These are phyloP conservation scores for Parachaetomium inaequale DNA, from an alignment of 495 filamentous ascomycete genomes.

Conservation along the genomic window DNA sequence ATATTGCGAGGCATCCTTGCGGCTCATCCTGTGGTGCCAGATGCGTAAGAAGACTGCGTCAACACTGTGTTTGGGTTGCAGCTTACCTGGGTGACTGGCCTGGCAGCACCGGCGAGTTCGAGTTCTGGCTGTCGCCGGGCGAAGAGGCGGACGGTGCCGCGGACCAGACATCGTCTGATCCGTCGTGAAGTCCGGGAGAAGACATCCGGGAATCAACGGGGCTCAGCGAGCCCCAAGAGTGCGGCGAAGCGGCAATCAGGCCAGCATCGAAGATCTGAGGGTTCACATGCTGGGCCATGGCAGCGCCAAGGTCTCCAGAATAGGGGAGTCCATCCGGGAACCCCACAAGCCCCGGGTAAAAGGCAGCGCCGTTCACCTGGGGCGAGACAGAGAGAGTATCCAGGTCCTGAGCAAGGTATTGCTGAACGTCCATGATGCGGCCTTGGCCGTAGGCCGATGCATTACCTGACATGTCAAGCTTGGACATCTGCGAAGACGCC, in stretches of 20 bases:
- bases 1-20: constrained; percentile 34
- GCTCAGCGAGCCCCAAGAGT: constrained; percentile 50
- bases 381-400: constrained; percentile 43
- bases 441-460: constrained; percentile 31
- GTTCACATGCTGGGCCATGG: constrained; percentile 43
- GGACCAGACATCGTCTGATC: constrained; percentile 47
- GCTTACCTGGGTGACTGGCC: constrained; percentile 52
- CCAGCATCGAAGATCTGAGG: constrained; percentile 47
- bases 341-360: constrained; percentile 39
- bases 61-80: constrained; percentile 14
- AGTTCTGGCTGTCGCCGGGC: constrained; percentile 44
- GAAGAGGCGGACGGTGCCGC: constrained; percentile 40
- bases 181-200: constrained; percentile 46
- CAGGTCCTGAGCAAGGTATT: constrained; percentile 47
- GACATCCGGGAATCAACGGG: constrained; percentile 46
- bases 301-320: constrained; percentile 34
- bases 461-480: constrained; percentile 50
- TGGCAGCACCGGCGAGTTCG: constrained; percentile 43
- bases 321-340: constrained; percentile 45
- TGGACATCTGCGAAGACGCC: constrained; percentile 44
- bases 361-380: constrained; percentile 33
- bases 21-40: constrained; percentile 28
- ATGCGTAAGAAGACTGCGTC: constrained; percentile 27
- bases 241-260: constrained; percentile 42
- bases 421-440: constrained; percentile 44